Evolutionary conservation across 2,329 filamentous ascomycete genomes (phyloP).

Genomic region (Sclerotinia minor): DNA sequence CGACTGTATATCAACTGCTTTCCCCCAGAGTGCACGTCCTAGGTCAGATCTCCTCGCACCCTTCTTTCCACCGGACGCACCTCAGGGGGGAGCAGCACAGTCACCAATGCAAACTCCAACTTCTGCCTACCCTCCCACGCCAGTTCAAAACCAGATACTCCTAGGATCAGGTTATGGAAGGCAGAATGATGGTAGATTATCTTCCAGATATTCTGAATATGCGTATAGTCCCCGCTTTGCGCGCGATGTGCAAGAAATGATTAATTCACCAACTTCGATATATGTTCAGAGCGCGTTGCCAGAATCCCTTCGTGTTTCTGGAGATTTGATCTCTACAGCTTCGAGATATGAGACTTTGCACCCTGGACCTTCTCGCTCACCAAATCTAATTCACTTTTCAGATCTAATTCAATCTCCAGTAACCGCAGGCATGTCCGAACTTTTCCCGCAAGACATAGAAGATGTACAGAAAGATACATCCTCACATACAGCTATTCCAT

Average conservation of each 20-base stretch:
- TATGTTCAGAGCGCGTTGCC: not conserved
- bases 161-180: not conserved
- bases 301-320: not conserved
- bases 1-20: not conserved
- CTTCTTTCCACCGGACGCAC: not conserved
- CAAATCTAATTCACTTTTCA: not conserved
- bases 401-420: constrained; percentile 2
- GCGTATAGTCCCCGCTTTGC: not conserved
- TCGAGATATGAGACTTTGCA: not conserved
- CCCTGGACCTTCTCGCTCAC: not conserved
- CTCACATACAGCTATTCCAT: not conserved
- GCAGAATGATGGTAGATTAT: not conserved
- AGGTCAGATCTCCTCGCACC: constrained; percentile 2
- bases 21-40: not conserved
- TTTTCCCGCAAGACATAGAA: not conserved
- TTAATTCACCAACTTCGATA: not conserved
- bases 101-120: not conserved
- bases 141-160: too few relatives aligned
- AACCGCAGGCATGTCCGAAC: too few relatives aligned
- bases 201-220: not conserved
- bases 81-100: not conserved
- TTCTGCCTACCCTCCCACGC: not conserved
- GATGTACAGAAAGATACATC: not conserved
- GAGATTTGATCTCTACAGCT: not conserved
- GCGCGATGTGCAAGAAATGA: not conserved